Evolutionary conservation across 257 asterid genomes (phyloP).

Genomic region (Solanum chmielewskii): DNA sequence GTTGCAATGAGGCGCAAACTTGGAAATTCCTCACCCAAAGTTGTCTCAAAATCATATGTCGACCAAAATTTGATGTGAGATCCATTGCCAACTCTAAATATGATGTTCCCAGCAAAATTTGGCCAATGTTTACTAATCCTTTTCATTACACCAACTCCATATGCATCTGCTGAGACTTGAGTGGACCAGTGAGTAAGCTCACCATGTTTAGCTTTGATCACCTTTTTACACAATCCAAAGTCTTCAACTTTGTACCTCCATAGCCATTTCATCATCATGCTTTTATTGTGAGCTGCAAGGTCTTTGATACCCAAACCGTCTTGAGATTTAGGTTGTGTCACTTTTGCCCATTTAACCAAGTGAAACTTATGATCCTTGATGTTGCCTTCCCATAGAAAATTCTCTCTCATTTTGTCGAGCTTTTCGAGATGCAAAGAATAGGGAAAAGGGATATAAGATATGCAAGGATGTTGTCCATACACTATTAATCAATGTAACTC

Average conservation of each 20-base stretch:
- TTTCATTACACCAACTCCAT: background rate
- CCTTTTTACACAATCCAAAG: background rate
- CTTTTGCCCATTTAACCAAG: background rate
- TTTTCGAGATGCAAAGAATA: background rate
- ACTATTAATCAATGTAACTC: background rate
- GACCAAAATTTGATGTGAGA: background rate
- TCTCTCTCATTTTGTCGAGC: background rate
- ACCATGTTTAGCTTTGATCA: background rate
- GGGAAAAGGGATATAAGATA: background rate
- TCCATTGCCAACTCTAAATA: background rate
- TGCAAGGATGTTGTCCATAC: background rate
- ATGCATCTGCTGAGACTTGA: background rate
- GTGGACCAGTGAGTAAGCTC: background rate
- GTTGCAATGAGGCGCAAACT: background rate
- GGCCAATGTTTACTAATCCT: background rate
- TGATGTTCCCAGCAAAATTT: background rate
- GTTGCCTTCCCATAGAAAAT: background rate
- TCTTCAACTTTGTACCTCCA: background rate
- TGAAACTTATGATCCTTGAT: background rate
- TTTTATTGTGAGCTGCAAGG: background rate
- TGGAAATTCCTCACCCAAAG: background rate
- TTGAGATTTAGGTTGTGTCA: background rate
- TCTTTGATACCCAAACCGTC: background rate
- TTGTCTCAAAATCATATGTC: background rate
- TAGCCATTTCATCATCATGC: background rate